phyloP scores from a whole-genome alignment of 2,329 filamentous ascomycete genomes.

The Cercospora berteroae region DNA sequence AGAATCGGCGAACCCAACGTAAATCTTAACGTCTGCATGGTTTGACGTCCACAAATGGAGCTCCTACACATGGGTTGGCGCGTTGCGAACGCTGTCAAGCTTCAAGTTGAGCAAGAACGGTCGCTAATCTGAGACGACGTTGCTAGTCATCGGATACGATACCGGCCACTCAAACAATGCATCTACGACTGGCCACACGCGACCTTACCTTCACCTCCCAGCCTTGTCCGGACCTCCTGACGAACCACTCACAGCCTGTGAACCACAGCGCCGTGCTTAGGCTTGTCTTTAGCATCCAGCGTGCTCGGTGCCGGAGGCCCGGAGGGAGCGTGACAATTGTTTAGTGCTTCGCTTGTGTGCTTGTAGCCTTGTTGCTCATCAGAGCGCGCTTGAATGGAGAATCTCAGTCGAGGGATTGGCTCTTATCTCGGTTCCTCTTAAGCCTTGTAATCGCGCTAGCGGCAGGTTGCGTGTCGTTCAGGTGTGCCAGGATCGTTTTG shows the following conservation, averaged over 20 bases:
- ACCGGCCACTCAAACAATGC: neutral
- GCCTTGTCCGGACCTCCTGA: neutral
- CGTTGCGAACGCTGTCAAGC: neutral
- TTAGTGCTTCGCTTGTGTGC: neutral
- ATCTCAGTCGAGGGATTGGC: neutral
- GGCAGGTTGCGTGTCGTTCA: neutral
- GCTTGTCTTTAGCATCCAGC: neutral
- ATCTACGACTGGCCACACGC: neutral
- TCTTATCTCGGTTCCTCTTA: neutral
- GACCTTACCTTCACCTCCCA: neutral
- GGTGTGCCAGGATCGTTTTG: neutral
- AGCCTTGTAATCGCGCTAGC: neutral
- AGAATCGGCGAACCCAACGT: constrained; percentile 3
- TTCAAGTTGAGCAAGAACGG: neutral
- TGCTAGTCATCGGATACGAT: neutral
- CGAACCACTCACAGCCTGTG: neutral
- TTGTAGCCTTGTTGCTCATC: neutral
- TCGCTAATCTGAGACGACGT: neutral
- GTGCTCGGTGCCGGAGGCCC: neutral
- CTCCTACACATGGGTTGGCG: neutral
- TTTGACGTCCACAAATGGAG: neutral
- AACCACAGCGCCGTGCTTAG: neutral
- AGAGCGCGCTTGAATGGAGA: neutral
- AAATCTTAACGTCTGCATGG: neutral
- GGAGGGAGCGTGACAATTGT: neutral